Percentiles rank a stretch among this genome's conserved stretches.
These are phyloP conservation scores for Fusarium sp. DNA, from an alignment of 2,329 filamentous ascomycete genomes.

Conservation along the genomic window DNA sequence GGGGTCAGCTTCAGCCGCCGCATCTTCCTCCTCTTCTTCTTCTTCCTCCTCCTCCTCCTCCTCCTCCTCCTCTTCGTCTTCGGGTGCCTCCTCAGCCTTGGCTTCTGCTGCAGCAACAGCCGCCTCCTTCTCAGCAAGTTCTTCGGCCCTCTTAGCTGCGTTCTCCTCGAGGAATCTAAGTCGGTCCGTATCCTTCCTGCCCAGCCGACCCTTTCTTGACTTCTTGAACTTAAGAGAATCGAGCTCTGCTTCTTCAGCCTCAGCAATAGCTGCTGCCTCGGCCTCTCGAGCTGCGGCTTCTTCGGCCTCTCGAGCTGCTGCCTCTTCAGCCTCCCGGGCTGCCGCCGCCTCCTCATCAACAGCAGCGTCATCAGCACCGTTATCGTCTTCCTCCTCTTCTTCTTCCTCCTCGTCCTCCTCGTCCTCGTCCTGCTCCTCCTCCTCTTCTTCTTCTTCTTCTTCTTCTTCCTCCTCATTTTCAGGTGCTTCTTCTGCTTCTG, in stretches of 20 bases:
- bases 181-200: conserved; percentile 44
- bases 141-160: conserved; percentile 28
- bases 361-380: background rate
- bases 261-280: conserved; percentile 33
- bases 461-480: conserved; percentile 42
- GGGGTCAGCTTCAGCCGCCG: conserved; percentile 7
- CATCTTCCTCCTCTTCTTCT: background rate
- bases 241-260: conserved; percentile 35
- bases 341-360: background rate
- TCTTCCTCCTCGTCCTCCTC: background rate
- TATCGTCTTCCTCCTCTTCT: background rate
- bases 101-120: conserved; percentile 21
- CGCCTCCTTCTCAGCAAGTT: conserved; percentile 42
- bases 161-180: conserved; percentile 38
- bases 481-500: conserved; percentile 13
- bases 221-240: conserved; percentile 39
- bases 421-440: conserved; percentile 10
- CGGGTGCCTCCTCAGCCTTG: conserved; percentile 9
- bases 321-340: conserved; percentile 35
- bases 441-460: conserved; percentile 9
- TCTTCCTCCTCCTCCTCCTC: conserved; percentile 1
- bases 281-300: conserved; percentile 45
- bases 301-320: conserved; percentile 28
- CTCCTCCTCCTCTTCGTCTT: conserved; percentile 17
- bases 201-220: conserved; percentile 39